Evolutionary conservation across 768 basidiomycete genomes (phyloP).

Genomic region (Lactifluus hygrophoroides): DNA sequence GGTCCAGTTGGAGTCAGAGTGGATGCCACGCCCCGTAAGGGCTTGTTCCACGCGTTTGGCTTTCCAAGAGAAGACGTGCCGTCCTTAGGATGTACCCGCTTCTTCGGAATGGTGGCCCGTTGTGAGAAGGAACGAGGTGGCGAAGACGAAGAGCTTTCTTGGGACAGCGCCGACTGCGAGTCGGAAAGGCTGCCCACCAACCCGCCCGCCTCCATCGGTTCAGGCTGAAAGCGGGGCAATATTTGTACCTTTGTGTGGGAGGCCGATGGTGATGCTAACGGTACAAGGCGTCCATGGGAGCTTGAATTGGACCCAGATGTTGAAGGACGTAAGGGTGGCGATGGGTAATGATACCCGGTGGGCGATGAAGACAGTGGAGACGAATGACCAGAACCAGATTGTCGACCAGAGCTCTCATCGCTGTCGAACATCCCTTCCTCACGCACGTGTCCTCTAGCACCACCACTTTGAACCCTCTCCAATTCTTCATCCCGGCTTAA

Average conservation of each 20-base stretch:
- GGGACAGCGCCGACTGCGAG: conserved; percentile 22
- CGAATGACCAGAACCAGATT: conserved; percentile 8
- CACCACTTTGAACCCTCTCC: conserved; percentile 17
- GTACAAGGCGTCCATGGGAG: conserved; percentile 15
- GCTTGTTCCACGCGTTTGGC: conserved; percentile 29
- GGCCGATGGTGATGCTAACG: conserved; percentile 23
- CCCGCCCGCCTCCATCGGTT: conserved; percentile 48
- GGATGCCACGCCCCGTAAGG: conserved; percentile 20
- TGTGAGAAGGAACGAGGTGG: conserved; percentile 2
- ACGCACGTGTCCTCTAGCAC: background rate
- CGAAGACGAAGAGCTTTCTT: conserved; percentile 11
- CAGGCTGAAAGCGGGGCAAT: conserved; percentile 37
- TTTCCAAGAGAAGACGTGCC: conserved; percentile 23
- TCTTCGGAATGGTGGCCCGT: conserved; percentile 10
- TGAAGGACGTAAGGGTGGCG: conserved; percentile 22
- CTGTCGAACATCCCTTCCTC: conserved; percentile 53
- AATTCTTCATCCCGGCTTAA: conserved; percentile 71
- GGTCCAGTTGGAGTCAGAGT: background rate
- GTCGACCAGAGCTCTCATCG: conserved; percentile 25
- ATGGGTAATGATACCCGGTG: background rate
- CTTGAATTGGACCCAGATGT: conserved; percentile 21
- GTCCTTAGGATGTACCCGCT: conserved; percentile 2
- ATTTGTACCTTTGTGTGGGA: conserved; percentile 50
- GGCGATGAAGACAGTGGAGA: conserved; percentile 9
- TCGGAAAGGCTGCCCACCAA: conserved; percentile 16